Evolutionary conservation across 1,284 basidiomycete species (phyloP), one percentile per base, ranked within the genome.

Genomic region (Cutaneotrichosporon dermatis): DNA sequence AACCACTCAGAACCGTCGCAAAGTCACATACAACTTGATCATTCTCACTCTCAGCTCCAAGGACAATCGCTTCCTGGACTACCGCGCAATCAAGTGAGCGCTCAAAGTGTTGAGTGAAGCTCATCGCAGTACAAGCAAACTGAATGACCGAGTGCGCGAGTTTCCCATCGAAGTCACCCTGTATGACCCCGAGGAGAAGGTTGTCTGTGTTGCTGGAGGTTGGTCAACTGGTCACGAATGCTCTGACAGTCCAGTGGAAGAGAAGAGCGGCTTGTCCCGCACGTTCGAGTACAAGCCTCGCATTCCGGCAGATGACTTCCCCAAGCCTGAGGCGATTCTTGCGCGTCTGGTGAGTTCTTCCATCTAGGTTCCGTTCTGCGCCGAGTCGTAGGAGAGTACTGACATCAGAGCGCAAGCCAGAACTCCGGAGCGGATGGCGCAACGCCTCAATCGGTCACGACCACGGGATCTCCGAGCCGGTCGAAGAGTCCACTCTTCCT

Each of bases 191-290:
- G 55, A 63, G 8, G 66, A 70, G 43, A 61, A 41, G 4, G 51
- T 73, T 13, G 43, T 63, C 6, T 62, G 58, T n/a, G 60, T 66
- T 41, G 57, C 64, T 34, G 71, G 69, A 48, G 60, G 69, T 70
- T 16, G 53, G 65, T 53, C 6, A 4, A 8, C 2, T 11, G 0
- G 1, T 11, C 5, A 8, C 2, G 13, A 6, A 12, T 11, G 33
- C 16, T 48, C 15, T n/a, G 34, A 57, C 34, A 25, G 25, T 11
- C 5, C 52, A 75, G 73, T 74, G 13, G 73, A 76, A 35, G 72
- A 75, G 54, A 57, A 69, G 4, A 65, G 73, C 1, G 74, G 74
- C 7, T 67, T 72, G 40, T 37, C 57, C 3, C 56, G 42, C 1
- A 62, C 59, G 3, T 64, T 64, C 8, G 66, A 72, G 48, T 70